Percentiles rank a stretch among this genome's conserved stretches.
Conservation (phyloP, 2,329 filamentous ascomycete genomes). For the Stagonosporopsis vannaccii region DNA sequence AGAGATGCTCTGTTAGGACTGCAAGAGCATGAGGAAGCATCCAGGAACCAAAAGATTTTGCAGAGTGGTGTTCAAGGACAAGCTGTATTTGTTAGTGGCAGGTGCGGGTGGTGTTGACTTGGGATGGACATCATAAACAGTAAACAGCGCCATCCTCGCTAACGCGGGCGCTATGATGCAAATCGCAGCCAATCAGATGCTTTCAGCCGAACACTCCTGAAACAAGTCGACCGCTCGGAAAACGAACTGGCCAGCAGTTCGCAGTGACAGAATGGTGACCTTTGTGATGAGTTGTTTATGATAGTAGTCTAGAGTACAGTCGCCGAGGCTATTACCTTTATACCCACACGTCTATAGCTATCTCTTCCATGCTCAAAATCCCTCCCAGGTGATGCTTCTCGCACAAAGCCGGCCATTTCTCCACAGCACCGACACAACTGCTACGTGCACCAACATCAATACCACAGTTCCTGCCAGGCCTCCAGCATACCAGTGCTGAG, state of each 20-base stretch:
- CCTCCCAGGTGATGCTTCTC: conserved; percentile 35
- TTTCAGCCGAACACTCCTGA: conserved; percentile 15
- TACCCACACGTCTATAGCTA: neutral
- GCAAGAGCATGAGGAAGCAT: conserved; percentile 23
- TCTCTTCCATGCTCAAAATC: conserved; percentile 9
- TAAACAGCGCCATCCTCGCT: conserved; percentile 19
- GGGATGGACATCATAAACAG: conserved; percentile 11
- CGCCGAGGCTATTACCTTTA: neutral
- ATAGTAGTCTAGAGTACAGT: neutral
- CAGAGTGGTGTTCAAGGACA: conserved; percentile 14
- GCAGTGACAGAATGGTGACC: neutral
- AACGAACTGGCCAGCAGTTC: conserved; percentile 14
- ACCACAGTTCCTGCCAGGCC: conserved; percentile 51
- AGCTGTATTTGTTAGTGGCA: conserved; percentile 29
- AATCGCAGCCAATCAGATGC: conserved; percentile 20
- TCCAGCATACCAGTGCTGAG: conserved; percentile 30
- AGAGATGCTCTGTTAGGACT: conserved; percentile 39
- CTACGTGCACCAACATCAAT: conserved; percentile 57
- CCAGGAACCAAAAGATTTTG: conserved; percentile 26
- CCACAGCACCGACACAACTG: conserved; percentile 51
- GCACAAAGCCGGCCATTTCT: conserved; percentile 42
- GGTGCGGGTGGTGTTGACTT: conserved; percentile 36
- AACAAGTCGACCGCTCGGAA: conserved; percentile 19
- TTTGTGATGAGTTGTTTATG: neutral
- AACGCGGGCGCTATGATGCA: conserved; percentile 3